Conservation (phyloP, 2,329 filamentous ascomycete species). For the Alternaria ethzedia region DNA sequence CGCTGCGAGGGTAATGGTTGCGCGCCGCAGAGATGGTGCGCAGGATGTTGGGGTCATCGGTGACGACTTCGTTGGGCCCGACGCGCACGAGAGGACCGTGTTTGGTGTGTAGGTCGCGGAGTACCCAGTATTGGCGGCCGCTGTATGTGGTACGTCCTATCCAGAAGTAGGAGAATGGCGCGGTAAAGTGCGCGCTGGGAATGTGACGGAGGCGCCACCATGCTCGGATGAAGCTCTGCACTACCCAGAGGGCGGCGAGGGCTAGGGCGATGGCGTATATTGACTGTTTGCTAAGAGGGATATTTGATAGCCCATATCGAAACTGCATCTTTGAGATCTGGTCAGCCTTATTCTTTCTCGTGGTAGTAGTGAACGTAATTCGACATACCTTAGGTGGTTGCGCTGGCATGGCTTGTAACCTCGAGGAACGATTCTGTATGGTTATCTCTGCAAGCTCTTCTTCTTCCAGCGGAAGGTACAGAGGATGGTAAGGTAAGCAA, state of each 20-base stretch:
- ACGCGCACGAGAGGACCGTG: slow-evolving; percentile 44
- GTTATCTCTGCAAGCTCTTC: background rate
- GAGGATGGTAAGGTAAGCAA: background rate
- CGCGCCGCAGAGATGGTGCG: slow-evolving; percentile 50
- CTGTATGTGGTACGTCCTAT: slow-evolving; percentile 1
- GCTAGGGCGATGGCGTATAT: background rate
- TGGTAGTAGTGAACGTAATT: background rate
- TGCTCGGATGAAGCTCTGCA: background rate
- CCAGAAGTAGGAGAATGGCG: slow-evolving; percentile 9
- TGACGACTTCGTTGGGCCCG: slow-evolving; percentile 55
- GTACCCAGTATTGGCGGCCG: slow-evolving; percentile 7
- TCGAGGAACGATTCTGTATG: background rate
- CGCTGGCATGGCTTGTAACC: background rate
- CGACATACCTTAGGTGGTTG: background rate
- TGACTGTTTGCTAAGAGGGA: background rate
- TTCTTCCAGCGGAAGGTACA: background rate
- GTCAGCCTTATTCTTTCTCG: background rate
- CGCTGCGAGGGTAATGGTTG: slow-evolving; percentile 37
- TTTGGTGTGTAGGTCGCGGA: background rate
- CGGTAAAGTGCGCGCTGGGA: background rate
- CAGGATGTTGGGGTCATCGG: slow-evolving; percentile 56
- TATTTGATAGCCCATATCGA: background rate
- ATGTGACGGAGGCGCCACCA: slow-evolving; percentile 2
- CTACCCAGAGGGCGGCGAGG: background rate
- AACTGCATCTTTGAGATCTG: background rate